Evolutionary conservation across 306 rosid species (phyloP), one percentile per base, ranked within the genome.

Genomic region (Fragaria vesca): DNA sequence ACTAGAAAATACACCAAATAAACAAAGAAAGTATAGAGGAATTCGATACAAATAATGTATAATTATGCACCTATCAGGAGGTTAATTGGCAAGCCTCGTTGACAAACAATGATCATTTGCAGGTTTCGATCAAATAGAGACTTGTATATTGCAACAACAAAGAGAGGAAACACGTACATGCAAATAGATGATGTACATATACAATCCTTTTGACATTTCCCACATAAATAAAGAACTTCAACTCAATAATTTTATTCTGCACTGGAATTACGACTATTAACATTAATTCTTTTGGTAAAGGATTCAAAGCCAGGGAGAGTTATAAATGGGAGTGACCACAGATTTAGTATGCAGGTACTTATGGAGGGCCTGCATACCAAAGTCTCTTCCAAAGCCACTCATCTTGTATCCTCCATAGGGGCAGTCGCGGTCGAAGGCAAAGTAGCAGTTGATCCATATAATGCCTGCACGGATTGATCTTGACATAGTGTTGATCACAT

Each of bases 331-430:
- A 36, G 93, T 92, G 18, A 92, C 91, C 3, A 95, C 91, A 38
- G 96, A 85, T 76, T 95, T 95, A 45, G 87, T 81, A 57, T 91
- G 97, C 40, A 95, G 85, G 67, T 92, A 95, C 77, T 92, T 84
- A 63, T 88, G 79, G 0, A 92, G 81, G 7, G 85, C 90, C 0
- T 87, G 90, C 73, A 88, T 54, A 55, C 98, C 98, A 26, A 17
- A 75, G 20, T 92, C 98, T 80, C 83, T 90, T n/a, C 98, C 98
- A 63, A 92, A 92, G 2, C 98, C 97, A 76, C 97, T 92, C 90
- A 78, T 81, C 69, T 92, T 92, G 46, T 85, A 92, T 1, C 98
- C 98, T 57, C 98, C 98, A 21, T 48, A 83, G 32, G 98, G 97
- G 76, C 91, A 85, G 26, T 91, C 94, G 2, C 32, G 12, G 8